A percentile compares a stretch with the other conserved stretches of the same genome.
phyloP scores from a whole-genome alignment of 139 green algal species.

The Yamagishiella unicocca region DNA sequence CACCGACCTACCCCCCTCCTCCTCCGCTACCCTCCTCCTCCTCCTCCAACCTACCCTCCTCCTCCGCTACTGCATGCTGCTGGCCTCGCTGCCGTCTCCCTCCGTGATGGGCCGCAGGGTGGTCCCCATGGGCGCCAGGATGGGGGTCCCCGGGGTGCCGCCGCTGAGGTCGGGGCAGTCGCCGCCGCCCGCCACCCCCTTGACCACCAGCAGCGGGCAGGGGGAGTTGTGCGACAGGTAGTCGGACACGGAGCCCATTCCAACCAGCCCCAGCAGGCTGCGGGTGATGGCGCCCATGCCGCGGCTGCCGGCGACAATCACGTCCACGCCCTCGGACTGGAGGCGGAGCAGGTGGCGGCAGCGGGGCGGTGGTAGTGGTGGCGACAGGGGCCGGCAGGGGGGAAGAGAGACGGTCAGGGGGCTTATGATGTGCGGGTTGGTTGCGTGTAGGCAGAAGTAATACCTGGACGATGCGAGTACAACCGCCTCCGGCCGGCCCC shows the following conservation, averaged over 20 bases:
- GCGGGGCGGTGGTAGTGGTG: too few species aligned
- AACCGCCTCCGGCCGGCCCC: too few species aligned
- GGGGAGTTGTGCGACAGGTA: slow-evolving; percentile 68
- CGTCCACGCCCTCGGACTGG: slow-evolving; percentile 54
- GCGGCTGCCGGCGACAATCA: slow-evolving; percentile 64
- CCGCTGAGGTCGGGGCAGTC: too few species aligned
- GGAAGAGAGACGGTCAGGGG: too few species aligned
- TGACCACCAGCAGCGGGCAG: slow-evolving; percentile 66
- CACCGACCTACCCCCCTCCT: not conserved
- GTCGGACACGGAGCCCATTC: slow-evolving; percentile 70
- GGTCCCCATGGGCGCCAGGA: not conserved
- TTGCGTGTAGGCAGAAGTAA: too few species aligned
- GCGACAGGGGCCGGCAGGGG: too few species aligned
- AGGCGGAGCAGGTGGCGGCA: too few species aligned
- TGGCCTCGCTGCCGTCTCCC: slow-evolving; percentile 46
- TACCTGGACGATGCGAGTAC: too few species aligned
- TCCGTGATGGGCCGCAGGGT: slow-evolving; percentile 44
- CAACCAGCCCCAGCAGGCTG: slow-evolving; percentile 69
- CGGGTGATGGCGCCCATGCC: slow-evolving; percentile 74
- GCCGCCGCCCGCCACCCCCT: slow-evolving; percentile 43
- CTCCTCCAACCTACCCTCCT: not conserved
- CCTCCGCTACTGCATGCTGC: slow-evolving; percentile 36
- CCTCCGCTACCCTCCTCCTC: not conserved
- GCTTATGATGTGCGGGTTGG: too few species aligned
- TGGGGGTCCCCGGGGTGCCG: too few species aligned